Evolutionary conservation across 1,139 yeast species (phyloP).

Genomic region (Geotrichum histeridarum): DNA sequence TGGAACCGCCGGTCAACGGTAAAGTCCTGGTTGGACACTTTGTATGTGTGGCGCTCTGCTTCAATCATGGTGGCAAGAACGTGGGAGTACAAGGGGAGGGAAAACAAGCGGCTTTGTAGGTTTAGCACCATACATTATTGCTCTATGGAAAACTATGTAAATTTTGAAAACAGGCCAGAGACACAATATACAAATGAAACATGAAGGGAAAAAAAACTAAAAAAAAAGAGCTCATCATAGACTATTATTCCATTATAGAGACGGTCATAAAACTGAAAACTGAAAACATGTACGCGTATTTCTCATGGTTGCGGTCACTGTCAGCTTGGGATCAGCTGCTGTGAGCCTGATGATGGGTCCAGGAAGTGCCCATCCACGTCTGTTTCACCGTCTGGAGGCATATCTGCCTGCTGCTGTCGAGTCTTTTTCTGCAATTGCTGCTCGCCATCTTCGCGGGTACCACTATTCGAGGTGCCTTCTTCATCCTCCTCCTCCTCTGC

Average conservation of each 20-base stretch:
- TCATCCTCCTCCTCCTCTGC: conserved; percentile 25
- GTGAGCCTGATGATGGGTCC: neutral
- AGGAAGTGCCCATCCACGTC: neutral
- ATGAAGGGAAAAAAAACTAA: neutral
- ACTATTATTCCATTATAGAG: neutral
- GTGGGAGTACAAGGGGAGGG: neutral
- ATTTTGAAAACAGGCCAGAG: conserved; percentile 3
- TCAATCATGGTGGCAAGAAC: conserved; percentile 14
- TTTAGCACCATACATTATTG: neutral
- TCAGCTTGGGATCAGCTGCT: neutral
- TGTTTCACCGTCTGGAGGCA: neutral
- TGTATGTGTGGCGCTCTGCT: conserved; percentile 22
- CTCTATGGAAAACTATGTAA: neutral
- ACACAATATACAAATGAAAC: conserved; percentile 9
- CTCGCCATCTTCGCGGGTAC: neutral
- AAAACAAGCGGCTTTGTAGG: neutral
- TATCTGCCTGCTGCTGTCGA: neutral
- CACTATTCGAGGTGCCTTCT: neutral
- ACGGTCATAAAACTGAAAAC: neutral
- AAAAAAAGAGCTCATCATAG: neutral
- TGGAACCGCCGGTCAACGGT: conserved; percentile 21
- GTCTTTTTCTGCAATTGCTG: neutral
- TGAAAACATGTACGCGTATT: no score
- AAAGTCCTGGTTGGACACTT: conserved; percentile 21
- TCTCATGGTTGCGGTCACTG: neutral